phyloP scores from a whole-genome alignment of 257 asterid genomes.

The Petunia secreta region DNA sequence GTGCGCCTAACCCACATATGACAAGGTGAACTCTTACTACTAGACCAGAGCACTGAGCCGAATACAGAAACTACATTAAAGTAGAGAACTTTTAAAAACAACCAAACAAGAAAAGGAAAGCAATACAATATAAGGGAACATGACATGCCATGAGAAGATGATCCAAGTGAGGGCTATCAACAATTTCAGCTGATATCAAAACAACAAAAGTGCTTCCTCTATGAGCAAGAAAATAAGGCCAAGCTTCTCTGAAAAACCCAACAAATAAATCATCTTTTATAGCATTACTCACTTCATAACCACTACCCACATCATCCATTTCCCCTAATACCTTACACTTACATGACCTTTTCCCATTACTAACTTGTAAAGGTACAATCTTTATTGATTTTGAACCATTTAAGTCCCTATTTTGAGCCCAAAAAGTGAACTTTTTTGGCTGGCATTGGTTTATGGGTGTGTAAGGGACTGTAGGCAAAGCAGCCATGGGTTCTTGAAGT shows the following conservation, averaged over 20 bases:
- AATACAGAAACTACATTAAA: background rate
- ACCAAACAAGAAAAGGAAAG: slow-evolving; percentile 17
- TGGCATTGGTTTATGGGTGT: background rate
- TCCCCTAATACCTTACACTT: slow-evolving; percentile 46
- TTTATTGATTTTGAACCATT: background rate
- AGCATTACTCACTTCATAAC: slow-evolving; percentile 44
- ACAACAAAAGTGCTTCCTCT: slow-evolving; percentile 95
- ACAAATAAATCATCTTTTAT: slow-evolving; percentile 78
- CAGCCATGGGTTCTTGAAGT: background rate
- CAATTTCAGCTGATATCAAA: slow-evolving; percentile 78
- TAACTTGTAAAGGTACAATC: slow-evolving; percentile 5
- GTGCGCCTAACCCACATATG: too few relatives aligned
- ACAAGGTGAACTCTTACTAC: background rate
- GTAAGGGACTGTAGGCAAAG: background rate
- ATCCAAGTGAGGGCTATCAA: slow-evolving; percentile 75
- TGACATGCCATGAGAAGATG: slow-evolving; percentile 76
- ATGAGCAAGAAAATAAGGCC: slow-evolving; percentile 91
- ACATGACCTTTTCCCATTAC: slow-evolving; percentile 2
- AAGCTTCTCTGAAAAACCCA: slow-evolving; percentile 79
- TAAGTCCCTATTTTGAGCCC: slow-evolving; percentile 21
- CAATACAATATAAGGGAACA: slow-evolving; percentile 17
- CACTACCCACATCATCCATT: slow-evolving; percentile 33
- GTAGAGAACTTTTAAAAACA: background rate
- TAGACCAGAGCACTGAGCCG: background rate
- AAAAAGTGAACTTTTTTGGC: background rate